Percentiles rank a stretch among this genome's conserved stretches.
Evolutionary conservation across 1,284 basidiomycete species (phyloP).

Genomic region (Puccinia horiana): DNA sequence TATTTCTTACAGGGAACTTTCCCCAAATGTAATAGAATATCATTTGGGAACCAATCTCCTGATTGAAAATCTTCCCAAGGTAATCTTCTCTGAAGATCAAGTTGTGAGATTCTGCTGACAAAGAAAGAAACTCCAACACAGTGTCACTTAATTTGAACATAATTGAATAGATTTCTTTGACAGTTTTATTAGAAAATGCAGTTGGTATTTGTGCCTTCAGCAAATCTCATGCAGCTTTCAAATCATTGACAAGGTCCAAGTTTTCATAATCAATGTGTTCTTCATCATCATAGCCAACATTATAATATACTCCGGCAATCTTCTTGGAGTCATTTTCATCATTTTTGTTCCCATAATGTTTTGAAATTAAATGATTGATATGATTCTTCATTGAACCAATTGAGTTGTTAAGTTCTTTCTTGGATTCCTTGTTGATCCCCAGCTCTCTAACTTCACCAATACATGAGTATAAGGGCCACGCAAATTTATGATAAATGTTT

Average conservation of each 20-base stretch:
- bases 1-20: not conserved
- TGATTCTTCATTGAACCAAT: not conserved
- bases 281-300: not conserved
- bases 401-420: not conserved
- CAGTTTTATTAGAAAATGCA: too few relatives aligned
- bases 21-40: not conserved
- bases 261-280: not conserved
- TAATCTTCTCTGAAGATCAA: not conserved
- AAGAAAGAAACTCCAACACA: not conserved
- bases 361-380: not conserved
- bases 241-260: not conserved
- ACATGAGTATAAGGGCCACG: not conserved
- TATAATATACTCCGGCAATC: not conserved
- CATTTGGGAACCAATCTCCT: not conserved
- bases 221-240: not conserved
- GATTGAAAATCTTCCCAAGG: not conserved
- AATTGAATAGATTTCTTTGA: not conserved
- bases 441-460: not conserved
- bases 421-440: not conserved
- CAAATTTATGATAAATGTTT: not conserved
- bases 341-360: not conserved
- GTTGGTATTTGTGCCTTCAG: not conserved
- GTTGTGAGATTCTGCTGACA: not conserved
- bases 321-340: not conserved
- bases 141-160: not conserved